These are phyloP conservation scores for Salix arbutifolia DNA, from an alignment of 345 rosid genomes.

Conservation along the genomic window DNA sequence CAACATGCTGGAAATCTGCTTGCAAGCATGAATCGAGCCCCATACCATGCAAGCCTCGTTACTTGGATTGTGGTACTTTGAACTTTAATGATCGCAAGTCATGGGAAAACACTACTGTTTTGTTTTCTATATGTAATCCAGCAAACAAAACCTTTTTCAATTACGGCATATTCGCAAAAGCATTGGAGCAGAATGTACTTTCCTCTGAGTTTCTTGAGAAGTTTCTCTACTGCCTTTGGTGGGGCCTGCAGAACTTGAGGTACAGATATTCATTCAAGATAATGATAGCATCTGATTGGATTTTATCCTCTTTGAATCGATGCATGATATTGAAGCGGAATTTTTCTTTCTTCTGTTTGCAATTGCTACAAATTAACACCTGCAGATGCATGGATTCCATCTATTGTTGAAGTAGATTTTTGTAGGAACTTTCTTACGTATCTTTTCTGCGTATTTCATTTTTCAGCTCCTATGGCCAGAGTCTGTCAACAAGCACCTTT, in stretches of 20 bases:
- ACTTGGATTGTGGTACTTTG: conserved; percentile 53
- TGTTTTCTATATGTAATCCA: conserved; percentile 59
- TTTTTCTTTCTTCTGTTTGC: background rate
- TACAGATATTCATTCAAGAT: conserved; percentile 9
- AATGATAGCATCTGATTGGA: background rate
- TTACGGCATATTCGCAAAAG: conserved; percentile 61
- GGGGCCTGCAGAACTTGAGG: conserved; percentile 92
- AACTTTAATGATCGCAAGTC: conserved; percentile 22
- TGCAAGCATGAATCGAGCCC: conserved; percentile 44
- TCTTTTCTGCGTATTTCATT: background rate
- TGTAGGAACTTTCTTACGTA: background rate
- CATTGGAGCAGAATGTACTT: conserved; percentile 48
- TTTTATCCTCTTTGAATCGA: background rate
- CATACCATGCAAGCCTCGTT: conserved; percentile 38
- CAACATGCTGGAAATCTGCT: conserved; percentile 72
- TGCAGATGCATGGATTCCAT: background rate
- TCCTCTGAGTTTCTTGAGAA: conserved; percentile 55
- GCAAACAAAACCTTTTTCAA: conserved; percentile 26
- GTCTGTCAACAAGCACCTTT: conserved; percentile 38
- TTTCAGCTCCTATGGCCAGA: conserved; percentile 49
- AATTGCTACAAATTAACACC: background rate
- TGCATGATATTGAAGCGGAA: background rate
- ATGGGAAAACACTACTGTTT: conserved; percentile 56
- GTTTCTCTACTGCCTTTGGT: conserved; percentile 81
- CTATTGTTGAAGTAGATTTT: background rate